phyloP scores from a whole-genome alignment of 495 filamentous ascomycete species.

The Aspergillus wentii region DNA sequence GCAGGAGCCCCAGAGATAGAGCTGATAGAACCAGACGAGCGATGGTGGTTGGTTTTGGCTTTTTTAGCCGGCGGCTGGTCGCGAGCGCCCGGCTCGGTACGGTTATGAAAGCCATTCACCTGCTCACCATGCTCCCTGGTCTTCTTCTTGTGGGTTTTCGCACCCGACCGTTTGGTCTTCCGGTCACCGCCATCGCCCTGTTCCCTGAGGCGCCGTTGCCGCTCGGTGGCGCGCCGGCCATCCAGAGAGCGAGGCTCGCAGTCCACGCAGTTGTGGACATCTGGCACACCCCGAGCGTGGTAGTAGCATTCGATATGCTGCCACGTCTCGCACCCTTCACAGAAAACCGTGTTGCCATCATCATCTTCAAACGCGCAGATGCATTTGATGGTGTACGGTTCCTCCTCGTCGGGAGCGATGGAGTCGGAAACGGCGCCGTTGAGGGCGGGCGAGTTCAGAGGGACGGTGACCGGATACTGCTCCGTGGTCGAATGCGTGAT shows the following conservation, averaged over 20 bases:
- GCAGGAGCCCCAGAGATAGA: conserved; percentile 41
- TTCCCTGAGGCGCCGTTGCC: conserved; percentile 58
- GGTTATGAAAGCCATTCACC: conserved; percentile 33
- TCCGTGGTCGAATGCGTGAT: conserved; percentile 58
- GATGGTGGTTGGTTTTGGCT: conserved; percentile 71
- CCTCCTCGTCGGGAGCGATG: conserved; percentile 64
- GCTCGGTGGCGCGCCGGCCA: conserved; percentile 60
- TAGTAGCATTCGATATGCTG: conserved; percentile 98
- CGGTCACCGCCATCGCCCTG: conserved; percentile 54
- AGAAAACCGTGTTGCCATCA: conserved; percentile 95
- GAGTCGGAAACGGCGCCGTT: conserved; percentile 55
- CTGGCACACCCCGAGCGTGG: conserved; percentile 65
- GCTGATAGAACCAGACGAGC: conserved; percentile 62
- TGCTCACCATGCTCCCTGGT: conserved; percentile 41
- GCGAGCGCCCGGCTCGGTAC: conserved; percentile 45
- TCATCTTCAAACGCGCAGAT: conserved; percentile 89
- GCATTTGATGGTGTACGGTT: conserved; percentile 96
- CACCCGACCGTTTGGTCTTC: conserved; percentile 61
- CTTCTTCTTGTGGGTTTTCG: conserved; percentile 76
- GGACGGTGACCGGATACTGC: conserved; percentile 58
- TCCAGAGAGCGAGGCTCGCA: conserved; percentile 76
- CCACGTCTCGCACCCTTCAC: conserved; percentile 94
- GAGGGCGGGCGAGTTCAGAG: conserved; percentile 44
- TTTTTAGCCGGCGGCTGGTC: conserved; percentile 66
- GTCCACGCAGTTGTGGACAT: conserved; percentile 80